Evolutionary conservation across 441 rosid genomes (phyloP), one percentile per base, ranked within the genome.

Genomic region (Bocquillonia castaneifolia): DNA sequence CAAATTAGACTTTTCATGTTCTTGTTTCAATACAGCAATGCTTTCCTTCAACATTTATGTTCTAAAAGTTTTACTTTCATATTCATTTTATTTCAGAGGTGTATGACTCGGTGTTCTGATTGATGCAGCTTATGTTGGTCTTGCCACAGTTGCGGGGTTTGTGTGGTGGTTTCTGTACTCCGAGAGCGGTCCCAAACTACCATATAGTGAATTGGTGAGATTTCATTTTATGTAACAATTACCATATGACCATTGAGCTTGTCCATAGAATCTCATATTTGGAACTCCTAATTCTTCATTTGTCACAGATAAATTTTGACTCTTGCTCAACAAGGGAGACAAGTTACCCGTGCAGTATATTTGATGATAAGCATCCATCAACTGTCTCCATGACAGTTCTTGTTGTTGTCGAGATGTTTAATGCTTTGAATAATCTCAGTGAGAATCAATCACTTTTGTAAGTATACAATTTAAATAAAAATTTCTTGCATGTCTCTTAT

Each of bases 391-490:
- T 92, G 99, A 94, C 99, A 25, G 99, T 94, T 68, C 99, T 94
- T 81, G 98, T 94, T 76, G 98, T 94, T 47, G 99, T 94, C 72
- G 99, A 94, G 86, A 94, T 94, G 99, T 94, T 92, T 79, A 94
- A 94, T 68, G 97, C 99, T 77, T 80, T 94, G 79, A 94, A 94
- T 77, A 94, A 94, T 83, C 98, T 94, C 76, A 92, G 98, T 64
- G 99, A 94, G 83, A 94, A 92, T 73, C 99, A 94, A 55, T 94
- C 97, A 45, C 88, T 94, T 77, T 69, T 94, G 99, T 94, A 79
- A 92, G 99, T 84, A 56, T 60, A 56, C 68, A 57, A 37, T 51
- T 48, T 57, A 22, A 39, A 69, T 48, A 26, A 47, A 6, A 55
- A 26, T 48, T 44, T 61, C 57, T 15, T 36, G 44, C 22, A 17